Percentiles rank a stretch among this genome's conserved stretches.
Conservation (phyloP, 371 early-diverging fungal genomes). For the Dichotomocladium elegans region DNA sequence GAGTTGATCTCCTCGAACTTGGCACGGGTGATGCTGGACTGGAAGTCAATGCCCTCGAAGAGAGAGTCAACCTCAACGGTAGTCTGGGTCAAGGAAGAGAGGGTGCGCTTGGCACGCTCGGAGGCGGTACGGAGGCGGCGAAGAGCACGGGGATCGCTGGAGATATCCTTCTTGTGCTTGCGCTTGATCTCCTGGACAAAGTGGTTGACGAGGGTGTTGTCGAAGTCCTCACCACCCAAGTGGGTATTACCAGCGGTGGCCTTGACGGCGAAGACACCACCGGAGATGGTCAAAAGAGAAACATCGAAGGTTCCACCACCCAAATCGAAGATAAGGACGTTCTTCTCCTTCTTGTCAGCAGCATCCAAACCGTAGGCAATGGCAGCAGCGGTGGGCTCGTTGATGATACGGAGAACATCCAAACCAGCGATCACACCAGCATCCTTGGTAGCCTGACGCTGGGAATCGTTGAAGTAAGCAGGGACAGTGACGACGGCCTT, state of each 20-base stretch:
- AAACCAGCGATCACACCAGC: conserved; percentile 80
- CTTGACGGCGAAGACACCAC: conserved; percentile 92
- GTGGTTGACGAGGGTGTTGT: conserved; percentile 82
- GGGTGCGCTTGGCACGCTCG: conserved; percentile 96
- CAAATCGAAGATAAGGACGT: conserved; percentile 91
- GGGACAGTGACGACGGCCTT: conserved; percentile 97
- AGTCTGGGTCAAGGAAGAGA: conserved; percentile 84
- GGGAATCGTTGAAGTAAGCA: conserved; percentile 78
- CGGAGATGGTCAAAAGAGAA: conserved; percentile 85
- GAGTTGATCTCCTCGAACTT: conserved; percentile 93
- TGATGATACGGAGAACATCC: conserved; percentile 84
- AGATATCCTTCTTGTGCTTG: conserved; percentile 76
- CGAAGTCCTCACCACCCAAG: conserved; percentile 98
- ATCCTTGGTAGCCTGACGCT: conserved; percentile 85
- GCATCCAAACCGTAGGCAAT: conserved; percentile 93
- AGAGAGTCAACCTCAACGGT: conserved; percentile 90
- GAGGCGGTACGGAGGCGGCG: conserved; percentile 93
- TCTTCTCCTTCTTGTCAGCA: conserved; percentile 69
- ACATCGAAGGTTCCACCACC: conserved; percentile 98
- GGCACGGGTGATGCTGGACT: conserved; percentile 90
- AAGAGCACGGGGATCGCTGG: conserved; percentile 83
- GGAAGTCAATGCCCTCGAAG: conserved; percentile 85
- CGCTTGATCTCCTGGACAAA: conserved; percentile 85
- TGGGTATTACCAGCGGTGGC: conserved; percentile 96
- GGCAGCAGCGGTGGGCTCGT: conserved; percentile 95